phyloP scores from a whole-genome alignment of 306 rosid genomes.

The Glycine soja region DNA sequence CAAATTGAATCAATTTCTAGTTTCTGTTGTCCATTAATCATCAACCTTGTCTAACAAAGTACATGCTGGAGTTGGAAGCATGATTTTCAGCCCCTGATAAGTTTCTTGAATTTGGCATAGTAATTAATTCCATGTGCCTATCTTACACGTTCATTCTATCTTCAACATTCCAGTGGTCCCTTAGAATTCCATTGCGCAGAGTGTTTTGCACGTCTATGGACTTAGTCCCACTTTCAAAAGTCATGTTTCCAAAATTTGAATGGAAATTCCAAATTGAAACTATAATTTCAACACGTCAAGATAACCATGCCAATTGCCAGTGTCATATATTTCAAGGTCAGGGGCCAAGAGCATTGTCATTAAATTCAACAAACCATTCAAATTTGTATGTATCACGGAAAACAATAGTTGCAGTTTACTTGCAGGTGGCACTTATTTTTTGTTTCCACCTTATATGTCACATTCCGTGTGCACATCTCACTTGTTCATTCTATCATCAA shows the following conservation, averaged over 20 bases:
- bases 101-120: background rate
- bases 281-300: background rate
- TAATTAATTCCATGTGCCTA: background rate
- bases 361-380: background rate
- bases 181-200: background rate
- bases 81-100: background rate
- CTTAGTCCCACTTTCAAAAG: background rate
- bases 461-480: background rate
- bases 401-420: background rate
- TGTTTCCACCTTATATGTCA: background rate
- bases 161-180: background rate
- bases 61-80: background rate
- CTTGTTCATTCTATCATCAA: background rate
- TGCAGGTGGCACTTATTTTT: background rate
- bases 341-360: background rate
- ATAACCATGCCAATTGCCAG: background rate
- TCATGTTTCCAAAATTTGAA: background rate
- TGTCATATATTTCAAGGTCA: background rate
- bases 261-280: background rate
- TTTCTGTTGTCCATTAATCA: background rate
- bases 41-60: constrained; percentile 1
- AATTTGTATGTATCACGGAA: constrained; percentile 6
- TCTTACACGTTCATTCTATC: background rate
- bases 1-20: background rate
- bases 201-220: constrained; percentile 12